Percentiles rank a stretch among this genome's conserved stretches.
Conservation (phyloP, 176 grass and related monocot species). For the Oryza glaberrima region DNA sequence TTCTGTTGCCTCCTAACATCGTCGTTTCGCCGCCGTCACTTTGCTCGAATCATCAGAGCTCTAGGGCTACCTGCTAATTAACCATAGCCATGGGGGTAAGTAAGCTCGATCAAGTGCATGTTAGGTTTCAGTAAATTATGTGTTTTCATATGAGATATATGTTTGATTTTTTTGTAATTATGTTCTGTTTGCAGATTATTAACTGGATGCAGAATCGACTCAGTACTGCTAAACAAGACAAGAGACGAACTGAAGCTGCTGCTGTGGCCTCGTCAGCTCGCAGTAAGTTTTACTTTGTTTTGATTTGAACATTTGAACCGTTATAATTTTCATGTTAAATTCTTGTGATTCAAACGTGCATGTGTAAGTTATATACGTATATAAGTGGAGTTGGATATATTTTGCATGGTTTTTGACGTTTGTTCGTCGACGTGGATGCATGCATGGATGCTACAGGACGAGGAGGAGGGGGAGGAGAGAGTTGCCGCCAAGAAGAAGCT, state of each 20-base stretch:
- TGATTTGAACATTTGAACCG: background rate
- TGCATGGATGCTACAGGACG: slow-evolving; percentile 42
- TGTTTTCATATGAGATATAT: too few species aligned
- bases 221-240: slow-evolving; percentile 56
- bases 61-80: background rate
- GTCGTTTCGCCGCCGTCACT: background rate
- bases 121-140: background rate
- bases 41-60: background rate
- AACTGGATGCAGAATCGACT: slow-evolving; percentile 88
- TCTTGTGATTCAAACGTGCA: background rate
- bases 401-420: background rate
- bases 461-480: slow-evolving; percentile 39
- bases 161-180: too few species aligned
- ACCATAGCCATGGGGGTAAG: slow-evolving; percentile 49
- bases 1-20: background rate
- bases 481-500: slow-evolving; percentile 46
- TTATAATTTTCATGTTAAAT: background rate
- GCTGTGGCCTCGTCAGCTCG: slow-evolving; percentile 11
- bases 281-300: slow-evolving; percentile 6
- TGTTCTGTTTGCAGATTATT: slow-evolving; percentile 55
- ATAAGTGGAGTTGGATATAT: too few species aligned
- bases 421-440: background rate
- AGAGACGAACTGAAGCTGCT: slow-evolving; percentile 42
- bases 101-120: slow-evolving; percentile 32
- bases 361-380: background rate